A percentile compares a stretch with the other conserved stretches of the same genome.
Conservation (phyloP, 1,284 basidiomycete species). For the Cryptococcus jaspeensis region DNA sequence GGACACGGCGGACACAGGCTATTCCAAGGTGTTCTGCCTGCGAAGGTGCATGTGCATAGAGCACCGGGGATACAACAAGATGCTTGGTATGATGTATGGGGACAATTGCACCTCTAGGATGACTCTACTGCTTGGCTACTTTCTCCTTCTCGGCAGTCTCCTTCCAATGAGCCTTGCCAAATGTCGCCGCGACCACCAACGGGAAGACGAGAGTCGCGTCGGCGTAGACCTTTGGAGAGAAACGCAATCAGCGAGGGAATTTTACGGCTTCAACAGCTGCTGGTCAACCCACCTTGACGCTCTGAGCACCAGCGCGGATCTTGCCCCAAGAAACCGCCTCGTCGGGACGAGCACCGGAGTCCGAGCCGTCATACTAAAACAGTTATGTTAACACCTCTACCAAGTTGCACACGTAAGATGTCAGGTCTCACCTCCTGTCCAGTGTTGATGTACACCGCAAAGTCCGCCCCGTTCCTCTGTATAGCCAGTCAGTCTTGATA, state of each 20-base stretch:
- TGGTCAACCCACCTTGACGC: slow-evolving; percentile 70
- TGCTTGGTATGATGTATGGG: background rate
- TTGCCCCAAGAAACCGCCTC: slow-evolving; percentile 99
- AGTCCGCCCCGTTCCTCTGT: slow-evolving; percentile 96
- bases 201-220: slow-evolving; percentile 88
- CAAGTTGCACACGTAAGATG: background rate
- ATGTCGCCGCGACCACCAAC: slow-evolving; percentile 81
- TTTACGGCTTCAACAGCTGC: background rate
- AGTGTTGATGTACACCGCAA: slow-evolving; percentile 96
- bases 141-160: slow-evolving; percentile 13
- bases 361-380: slow-evolving; percentile 82
- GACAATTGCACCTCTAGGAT: too few relatives aligned
- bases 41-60: background rate
- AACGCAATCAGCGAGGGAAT: slow-evolving; percentile 2
- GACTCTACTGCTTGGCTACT: background rate
- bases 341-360: slow-evolving; percentile 94
- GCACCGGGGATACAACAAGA: background rate
- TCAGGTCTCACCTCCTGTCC: slow-evolving; percentile 71
- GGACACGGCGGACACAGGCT: background rate
- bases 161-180: slow-evolving; percentile 61
- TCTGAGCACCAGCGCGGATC: slow-evolving; percentile 84
- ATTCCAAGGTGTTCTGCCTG: too few relatives aligned
- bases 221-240: slow-evolving; percentile 53
- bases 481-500: background rate
- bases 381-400: slow-evolving; percentile 1